Percentiles rank a stretch among this genome's conserved stretches.
Evolutionary conservation across 2,329 filamentous ascomycete genomes (phyloP).

Genomic region (Cladosporium halotolerans): DNA sequence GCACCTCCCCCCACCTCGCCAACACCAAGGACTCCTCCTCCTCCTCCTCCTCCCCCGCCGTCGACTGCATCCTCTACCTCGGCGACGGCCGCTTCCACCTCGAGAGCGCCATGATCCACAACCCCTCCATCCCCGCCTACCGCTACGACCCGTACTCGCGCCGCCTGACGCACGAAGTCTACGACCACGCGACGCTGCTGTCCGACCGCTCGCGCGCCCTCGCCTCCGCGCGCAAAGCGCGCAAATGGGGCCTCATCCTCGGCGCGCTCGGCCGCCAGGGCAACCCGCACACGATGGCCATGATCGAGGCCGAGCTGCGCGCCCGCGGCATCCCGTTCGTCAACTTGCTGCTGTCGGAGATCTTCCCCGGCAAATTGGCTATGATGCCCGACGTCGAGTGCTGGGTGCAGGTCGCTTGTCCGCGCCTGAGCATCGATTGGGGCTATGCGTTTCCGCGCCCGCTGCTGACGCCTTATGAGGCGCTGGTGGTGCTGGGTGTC

Average conservation of each 20-base stretch:
- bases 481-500: constrained; percentile 77
- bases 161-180: constrained; percentile 82
- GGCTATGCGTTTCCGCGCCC: constrained; percentile 91
- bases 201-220: constrained; percentile 73
- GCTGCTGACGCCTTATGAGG: constrained; percentile 89
- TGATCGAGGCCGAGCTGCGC: constrained; percentile 74
- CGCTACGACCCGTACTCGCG: constrained; percentile 95
- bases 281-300: constrained; percentile 82
- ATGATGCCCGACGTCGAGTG: constrained; percentile 91
- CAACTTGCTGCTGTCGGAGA: constrained; percentile 84
- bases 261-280: constrained; percentile 89
- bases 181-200: constrained; percentile 89
- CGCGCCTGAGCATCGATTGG: constrained; percentile 96
- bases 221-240: constrained; percentile 63
- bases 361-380: constrained; percentile 90
- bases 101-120: constrained; percentile 98
- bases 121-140: constrained; percentile 83
- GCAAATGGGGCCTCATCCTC: constrained; percentile 91
- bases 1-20: constrained; percentile 73
- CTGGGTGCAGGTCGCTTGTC: constrained; percentile 97
- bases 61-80: constrained; percentile 80
- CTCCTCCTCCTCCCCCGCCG: constrained; percentile 26
- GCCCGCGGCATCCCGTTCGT: constrained; percentile 71
- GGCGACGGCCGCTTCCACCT: constrained; percentile 93
- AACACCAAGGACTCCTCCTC: constrained; percentile 29